Evolutionary conservation across 345 rosid genomes (phyloP), one percentile per base, ranked within the genome.

Genomic region (Murraya koenigii): DNA sequence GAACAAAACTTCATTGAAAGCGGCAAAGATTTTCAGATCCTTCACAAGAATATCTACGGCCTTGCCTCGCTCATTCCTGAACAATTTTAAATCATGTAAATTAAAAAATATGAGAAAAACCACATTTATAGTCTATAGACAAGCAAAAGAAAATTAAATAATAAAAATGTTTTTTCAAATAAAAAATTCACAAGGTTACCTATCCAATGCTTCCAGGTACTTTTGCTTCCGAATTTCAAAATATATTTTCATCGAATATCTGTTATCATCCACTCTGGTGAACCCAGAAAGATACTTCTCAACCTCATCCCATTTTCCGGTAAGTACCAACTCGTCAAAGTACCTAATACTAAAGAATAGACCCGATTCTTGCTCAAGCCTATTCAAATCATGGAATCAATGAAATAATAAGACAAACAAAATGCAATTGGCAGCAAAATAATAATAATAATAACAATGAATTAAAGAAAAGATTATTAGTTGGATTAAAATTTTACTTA

Each of bases 291-390:
- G 75, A 72, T 81, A 83, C 52, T 63, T 77, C 85, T 81, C 85
- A 47, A 74, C 86, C 76, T 75, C 80, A 9, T 76, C 80, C 86
- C 83, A 84, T 22, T 75, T 75, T 33, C 83, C 86, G 56, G 15
- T 36, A 5, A 75, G 77, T n/a, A 88, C 82, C 74, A 82, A 30
- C 8, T 77, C 80, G 77, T 81, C 86, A 64, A 88, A 81, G 72
- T 66, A 79, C 61, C 78, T 70, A 80, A 82, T 76, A 72, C 84
- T 64, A 54, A 87, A 85, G 88, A 77, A 83, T 1, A 49, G 75
- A 8, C 87, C 82, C 1, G 70, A 75, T 64, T 85, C 87, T 3
- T 52, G 71, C 81, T 85, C 87, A 23, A 87, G 82, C 82, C 89
- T 87, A 33, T 28, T 28, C 36, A 62, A 28, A 25, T 28, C 66